Evolutionary conservation across 176 grass and related monocot genomes (phyloP).

Genomic region (Typha latifolia): DNA sequence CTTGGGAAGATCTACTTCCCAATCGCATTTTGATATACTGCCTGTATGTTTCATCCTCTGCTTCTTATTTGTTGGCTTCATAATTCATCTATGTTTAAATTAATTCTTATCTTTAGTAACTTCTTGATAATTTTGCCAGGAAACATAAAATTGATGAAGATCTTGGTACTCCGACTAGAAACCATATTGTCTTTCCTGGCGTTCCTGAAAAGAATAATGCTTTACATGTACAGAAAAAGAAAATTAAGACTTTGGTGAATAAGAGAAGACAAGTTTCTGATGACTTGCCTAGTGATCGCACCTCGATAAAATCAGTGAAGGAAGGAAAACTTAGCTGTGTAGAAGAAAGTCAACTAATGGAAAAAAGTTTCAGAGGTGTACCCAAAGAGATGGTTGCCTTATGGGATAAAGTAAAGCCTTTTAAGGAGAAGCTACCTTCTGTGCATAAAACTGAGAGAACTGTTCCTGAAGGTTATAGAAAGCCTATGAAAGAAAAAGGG

Average conservation of each 20-base stretch:
- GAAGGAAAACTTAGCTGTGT: not conserved
- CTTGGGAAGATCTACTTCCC: slow-evolving; percentile 33
- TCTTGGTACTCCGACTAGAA: slow-evolving; percentile 29
- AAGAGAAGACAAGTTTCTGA: slow-evolving; percentile 27
- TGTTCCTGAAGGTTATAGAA: slow-evolving; percentile 14
- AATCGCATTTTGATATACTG: slow-evolving; percentile 65
- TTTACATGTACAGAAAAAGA: slow-evolving; percentile 18
- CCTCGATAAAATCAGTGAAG: slow-evolving; percentile 8
- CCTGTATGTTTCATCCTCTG: slow-evolving; percentile 33
- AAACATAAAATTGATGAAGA: slow-evolving; percentile 31
- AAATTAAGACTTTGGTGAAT: slow-evolving; percentile 9
- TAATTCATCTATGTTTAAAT: not conserved
- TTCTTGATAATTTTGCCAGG: slow-evolving; percentile 27
- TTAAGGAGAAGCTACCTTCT: slow-evolving; percentile 17
- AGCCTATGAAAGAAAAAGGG: slow-evolving; percentile 15
- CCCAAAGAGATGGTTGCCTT: slow-evolving; percentile 6
- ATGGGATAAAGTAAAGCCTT: slow-evolving; percentile 24
- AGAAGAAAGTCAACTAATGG: slow-evolving; percentile 14
- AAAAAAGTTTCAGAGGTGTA: slow-evolving; percentile 20
- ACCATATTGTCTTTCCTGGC: slow-evolving; percentile 73
- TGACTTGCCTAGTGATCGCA: slow-evolving; percentile 17
- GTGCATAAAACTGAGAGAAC: slow-evolving; percentile 11
- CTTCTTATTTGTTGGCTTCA: not conserved
- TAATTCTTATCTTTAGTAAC: not conserved
- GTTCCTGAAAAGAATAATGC: slow-evolving; percentile 17